These are phyloP conservation scores for Lanmaoa pseudosensibilis DNA, from an alignment of 768 basidiomycete genomes.

Conservation along the genomic window DNA sequence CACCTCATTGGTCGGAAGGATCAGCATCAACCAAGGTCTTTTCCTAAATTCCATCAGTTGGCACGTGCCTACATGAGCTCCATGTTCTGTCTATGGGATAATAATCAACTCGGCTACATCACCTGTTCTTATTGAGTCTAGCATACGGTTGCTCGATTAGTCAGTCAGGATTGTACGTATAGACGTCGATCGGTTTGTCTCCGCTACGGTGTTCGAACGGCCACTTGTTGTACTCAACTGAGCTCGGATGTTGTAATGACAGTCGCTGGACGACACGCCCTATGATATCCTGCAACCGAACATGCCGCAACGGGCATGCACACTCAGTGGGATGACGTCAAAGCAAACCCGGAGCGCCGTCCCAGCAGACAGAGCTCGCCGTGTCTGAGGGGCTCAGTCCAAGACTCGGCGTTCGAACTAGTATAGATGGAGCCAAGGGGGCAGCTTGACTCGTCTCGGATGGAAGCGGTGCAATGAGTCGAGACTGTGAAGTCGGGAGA, in stretches of 20 bases:
- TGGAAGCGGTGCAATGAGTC: constrained; percentile 1
- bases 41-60: too few species aligned
- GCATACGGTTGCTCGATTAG: not conserved
- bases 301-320: constrained; percentile 3
- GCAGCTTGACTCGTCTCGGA: not conserved
- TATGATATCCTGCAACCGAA: constrained; percentile 2
- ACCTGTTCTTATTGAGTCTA: not conserved
- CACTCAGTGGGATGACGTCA: constrained; percentile 9
- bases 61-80: too few species aligned
- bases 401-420: not conserved
- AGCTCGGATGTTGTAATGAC: not conserved
- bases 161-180: not conserved
- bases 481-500: not conserved
- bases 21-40: too few species aligned
- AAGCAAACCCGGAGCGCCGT: not conserved
- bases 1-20: too few species aligned
- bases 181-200: not conserved
- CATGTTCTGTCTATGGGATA: too few species aligned
- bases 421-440: too few species aligned
- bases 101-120: not conserved
- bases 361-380: not conserved
- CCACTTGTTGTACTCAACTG: not conserved
- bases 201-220: not conserved
- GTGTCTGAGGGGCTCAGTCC: not conserved
- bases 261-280: not conserved